Base-by-base conservation (phyloP, 345 rosid genomes). In the Trapa bicornis region DNA sequence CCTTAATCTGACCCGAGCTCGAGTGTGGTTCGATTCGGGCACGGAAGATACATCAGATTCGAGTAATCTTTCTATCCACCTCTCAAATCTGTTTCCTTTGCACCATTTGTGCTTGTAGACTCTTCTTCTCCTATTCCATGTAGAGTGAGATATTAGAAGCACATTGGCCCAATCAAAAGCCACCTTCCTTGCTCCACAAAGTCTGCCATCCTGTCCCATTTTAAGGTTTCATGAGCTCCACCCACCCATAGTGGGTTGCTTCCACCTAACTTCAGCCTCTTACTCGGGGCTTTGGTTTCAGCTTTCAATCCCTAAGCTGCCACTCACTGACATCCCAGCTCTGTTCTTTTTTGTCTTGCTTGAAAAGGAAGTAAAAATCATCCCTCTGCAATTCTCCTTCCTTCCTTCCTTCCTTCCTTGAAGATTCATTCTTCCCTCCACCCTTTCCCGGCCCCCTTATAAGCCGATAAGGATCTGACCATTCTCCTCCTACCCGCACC, bases 311-410 rank as follows among this genome's bases (percentile, higher is more conserved):
- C n/a, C 37, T 33, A 35, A 58, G 63, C 63, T 32, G 37, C 29
- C 29, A 22, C 37, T 58, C 63, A 58, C 70, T 71, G 79, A 68
- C 81, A 75, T 75, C 71, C 71, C 76, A 61, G 75, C 75, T 72
- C 74, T 76, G 72, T 72, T 56, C 63, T 78, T 72, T 80, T 76
- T 64, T 74, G 73, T 56, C 63, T 78, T 72, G 82, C 79, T 64
- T 74, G 73, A 38, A 65, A 72, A 67, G 71, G 75, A 80, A 80
- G 83, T 77, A 73, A 79, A 22, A 74, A 72, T 37, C 65, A 22
- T 56, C 64, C 48, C 48, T 22, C 45, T 45, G 48, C 48, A 45
- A 4, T 45, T 45, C 48, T 45, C 48, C 5, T 45, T 11, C 48
- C 8, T 13, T 10, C 11, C 11, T 45, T 45, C 48, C 48, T n/a